Evolutionary conservation across 257 asterid species (phyloP).

Genomic region (Marsdenia floribunda): DNA sequence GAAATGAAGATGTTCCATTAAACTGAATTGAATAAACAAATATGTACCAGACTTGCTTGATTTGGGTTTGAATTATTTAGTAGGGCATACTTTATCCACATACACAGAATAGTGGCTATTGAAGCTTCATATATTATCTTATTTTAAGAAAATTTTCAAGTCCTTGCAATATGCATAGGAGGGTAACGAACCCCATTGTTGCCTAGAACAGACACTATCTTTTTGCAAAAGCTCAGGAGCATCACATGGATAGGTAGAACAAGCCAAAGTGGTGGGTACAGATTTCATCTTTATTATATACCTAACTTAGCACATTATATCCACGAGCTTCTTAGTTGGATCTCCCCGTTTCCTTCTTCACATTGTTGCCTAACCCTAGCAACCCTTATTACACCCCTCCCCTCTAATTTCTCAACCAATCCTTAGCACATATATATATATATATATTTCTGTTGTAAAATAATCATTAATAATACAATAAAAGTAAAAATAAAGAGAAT

Average conservation of each 20-base stretch:
- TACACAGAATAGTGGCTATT: neutral
- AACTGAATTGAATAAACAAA: neutral
- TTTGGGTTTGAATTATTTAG: neutral
- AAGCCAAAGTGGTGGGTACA: slow-evolving; percentile 54
- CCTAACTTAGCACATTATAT: slow-evolving; percentile 79
- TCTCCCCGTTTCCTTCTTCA: slow-evolving; percentile 38
- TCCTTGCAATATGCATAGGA: too few species aligned
- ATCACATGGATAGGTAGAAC: slow-evolving; percentile 43
- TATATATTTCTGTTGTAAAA: too few species aligned
- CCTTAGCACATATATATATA: too few species aligned
- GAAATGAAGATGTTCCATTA: neutral
- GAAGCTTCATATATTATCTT: too few species aligned
- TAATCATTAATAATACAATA: too few species aligned
- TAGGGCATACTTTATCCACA: neutral
- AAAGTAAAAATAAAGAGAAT: too few species aligned
- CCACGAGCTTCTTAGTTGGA: slow-evolving; percentile 51
- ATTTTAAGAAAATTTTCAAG: too few species aligned
- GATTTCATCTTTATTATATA: slow-evolving; percentile 37
- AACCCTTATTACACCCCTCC: too few species aligned
- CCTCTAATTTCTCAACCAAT: too few species aligned
- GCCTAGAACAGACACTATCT: slow-evolving; percentile 36
- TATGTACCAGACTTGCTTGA: slow-evolving; percentile 9
- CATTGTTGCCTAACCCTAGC: slow-evolving; percentile 6
- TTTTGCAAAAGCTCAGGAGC: slow-evolving; percentile 20
- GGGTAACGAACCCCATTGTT: slow-evolving; percentile 22